These are phyloP conservation scores for Polymyxa betae DNA, from an alignment of 208 protist genomes.

Conservation along the genomic window DNA sequence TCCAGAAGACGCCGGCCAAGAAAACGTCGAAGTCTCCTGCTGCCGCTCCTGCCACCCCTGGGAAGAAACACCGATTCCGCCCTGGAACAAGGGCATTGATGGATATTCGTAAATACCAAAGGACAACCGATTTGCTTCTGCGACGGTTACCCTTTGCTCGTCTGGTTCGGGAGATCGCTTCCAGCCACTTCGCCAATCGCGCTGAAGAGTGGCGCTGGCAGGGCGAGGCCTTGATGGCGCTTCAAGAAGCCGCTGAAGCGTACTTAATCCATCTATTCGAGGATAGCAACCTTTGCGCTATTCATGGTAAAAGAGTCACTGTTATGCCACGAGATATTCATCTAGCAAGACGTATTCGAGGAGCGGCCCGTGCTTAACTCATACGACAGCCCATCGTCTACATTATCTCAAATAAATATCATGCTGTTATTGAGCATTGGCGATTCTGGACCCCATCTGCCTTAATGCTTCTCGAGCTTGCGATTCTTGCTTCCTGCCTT, in stretches of 20 bases:
- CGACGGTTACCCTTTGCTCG: slow-evolving; percentile 69
- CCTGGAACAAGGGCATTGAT: slow-evolving; percentile 61
- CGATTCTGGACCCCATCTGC: not conserved
- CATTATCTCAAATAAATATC: not conserved
- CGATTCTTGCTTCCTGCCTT: not conserved
- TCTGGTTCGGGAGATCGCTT: slow-evolving; percentile 52
- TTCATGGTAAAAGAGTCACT: slow-evolving; percentile 75
- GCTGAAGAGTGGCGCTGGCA: slow-evolving; percentile 64
- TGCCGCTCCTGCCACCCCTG: slow-evolving; percentile 15
- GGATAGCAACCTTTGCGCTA: slow-evolving; percentile 72
- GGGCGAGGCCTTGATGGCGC: slow-evolving; percentile 61
- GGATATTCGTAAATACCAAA: slow-evolving; percentile 71
- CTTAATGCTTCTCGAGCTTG: not conserved
- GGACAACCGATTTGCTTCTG: slow-evolving; percentile 65
- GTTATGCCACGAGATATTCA: slow-evolving; percentile 72
- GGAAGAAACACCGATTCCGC: slow-evolving; percentile 49
- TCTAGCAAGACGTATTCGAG: slow-evolving; percentile 68
- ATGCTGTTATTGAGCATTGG: not conserved
- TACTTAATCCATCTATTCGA: slow-evolving; percentile 75
- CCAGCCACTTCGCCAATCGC: slow-evolving; percentile 25
- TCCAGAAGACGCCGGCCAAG: slow-evolving; percentile 9
- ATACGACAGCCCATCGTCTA: not conserved
- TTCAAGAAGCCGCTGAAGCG: slow-evolving; percentile 73
- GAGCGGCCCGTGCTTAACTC: slow-evolving; percentile 51
- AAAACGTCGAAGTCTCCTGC: not conserved